Percentiles rank a stretch among this genome's conserved stretches.
These are phyloP conservation scores for Pelargonium nanum DNA, from an alignment of 345 rosid species.

Conservation along the genomic window DNA sequence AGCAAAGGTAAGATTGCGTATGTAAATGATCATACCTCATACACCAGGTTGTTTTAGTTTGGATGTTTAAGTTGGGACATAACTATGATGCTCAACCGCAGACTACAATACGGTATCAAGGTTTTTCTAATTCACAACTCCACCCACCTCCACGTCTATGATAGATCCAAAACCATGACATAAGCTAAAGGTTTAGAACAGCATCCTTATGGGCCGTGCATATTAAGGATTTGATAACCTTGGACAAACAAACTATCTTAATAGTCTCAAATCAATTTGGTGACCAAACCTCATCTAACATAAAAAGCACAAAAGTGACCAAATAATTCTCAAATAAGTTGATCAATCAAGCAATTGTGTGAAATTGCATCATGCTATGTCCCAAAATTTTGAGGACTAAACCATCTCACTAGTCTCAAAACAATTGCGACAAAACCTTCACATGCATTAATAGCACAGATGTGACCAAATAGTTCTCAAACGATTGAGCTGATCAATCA, in stretches of 20 bases:
- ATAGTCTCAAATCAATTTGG: not conserved
- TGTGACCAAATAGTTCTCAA: not conserved
- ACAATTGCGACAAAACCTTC: not conserved
- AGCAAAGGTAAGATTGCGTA: no score
- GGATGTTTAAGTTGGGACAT: no score
- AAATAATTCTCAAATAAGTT: no score
- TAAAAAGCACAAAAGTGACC: not conserved
- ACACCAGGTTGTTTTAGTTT: no score
- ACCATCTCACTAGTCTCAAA: not conserved
- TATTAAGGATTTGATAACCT: not conserved
- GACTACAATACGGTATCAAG: not conserved
- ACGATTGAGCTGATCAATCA: no score
- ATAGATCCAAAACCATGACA: not conserved
- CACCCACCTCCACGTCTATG: not conserved
- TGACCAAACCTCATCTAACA: not conserved
- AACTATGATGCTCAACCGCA: not conserved
- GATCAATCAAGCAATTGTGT: not conserved
- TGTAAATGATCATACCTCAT: no score
- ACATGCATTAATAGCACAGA: not conserved
- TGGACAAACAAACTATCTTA: not conserved
- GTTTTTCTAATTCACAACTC: not conserved
- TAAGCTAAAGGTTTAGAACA: not conserved
- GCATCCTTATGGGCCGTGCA: not conserved
- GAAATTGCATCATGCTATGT: not conserved
- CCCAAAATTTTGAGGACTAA: no score